Base-by-base conservation (phyloP, 148 eudicot genomes). In the Amaranthus cruentus region DNA sequence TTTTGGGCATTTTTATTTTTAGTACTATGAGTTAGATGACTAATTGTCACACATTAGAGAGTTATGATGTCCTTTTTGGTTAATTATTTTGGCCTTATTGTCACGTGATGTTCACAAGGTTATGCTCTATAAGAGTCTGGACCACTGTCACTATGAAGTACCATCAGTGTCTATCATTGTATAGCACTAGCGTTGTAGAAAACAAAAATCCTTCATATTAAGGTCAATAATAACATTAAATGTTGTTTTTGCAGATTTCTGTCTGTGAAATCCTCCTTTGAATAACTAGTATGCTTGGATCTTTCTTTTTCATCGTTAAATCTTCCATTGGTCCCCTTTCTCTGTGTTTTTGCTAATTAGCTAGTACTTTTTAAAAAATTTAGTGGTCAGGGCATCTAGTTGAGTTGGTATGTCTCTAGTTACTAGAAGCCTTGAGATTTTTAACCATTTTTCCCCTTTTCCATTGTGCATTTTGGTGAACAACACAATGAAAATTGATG, bases 51-150 rank as follows among this genome's bases (percentile, higher is more conserved):
- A 57, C 15, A n/a, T 7, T 62, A 28, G 10, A 44, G 52, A 47
- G 28, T 47, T 11, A 43, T 12, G 47, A 7, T 13, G 51, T 47
- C 49, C 8, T 50, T 18, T 18, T 50, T 28, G n/a, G 54, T 47
- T 73, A 59, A 54, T 60, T 51, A 60, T 53, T 68, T 60, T 68
- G 67, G 73, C 74, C 61, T 73, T 53, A 52, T 55, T 54, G 51
- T 76, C 80, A 73, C 77, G 77, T 81, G 80, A 76, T 68, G 9
- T 76, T 81, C 82, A 78, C 79, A 72, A 68, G 77, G 79, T 28
- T 74, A n/a, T 78, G 66, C 21, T 55, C 9, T 70, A 13, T 62
- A 43, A 61, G 66, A 61, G 52, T 72, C 72, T 76, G 83, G 77
- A 76, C 80, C 80, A 73, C 77, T 76, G 47, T 46, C 53, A 61